Evolutionary conservation across 139 green algal genomes (phyloP).

Genomic region (Picochlorum sp.): DNA sequence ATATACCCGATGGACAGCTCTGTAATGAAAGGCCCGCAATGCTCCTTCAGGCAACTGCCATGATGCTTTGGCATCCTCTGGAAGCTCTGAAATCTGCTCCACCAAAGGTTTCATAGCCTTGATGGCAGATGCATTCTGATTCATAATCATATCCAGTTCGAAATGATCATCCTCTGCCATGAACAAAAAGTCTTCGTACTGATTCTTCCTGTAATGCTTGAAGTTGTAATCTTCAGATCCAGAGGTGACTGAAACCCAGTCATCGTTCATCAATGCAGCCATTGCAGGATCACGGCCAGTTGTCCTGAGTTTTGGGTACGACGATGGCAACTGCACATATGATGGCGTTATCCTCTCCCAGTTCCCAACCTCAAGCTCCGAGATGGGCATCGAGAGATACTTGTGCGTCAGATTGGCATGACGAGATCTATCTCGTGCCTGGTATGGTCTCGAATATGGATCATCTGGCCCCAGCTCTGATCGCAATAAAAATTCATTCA

Average conservation of each 20-base stretch:
- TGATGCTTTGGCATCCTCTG: conserved; percentile 47
- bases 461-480: conserved; percentile 50
- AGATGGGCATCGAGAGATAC: conserved; percentile 81
- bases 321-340: conserved; percentile 86
- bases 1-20: conserved; percentile 83
- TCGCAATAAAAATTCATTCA: conserved; percentile 70
- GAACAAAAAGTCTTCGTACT: conserved; percentile 91
- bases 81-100: conserved; percentile 44
- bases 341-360: conserved; percentile 70
- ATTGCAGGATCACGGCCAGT: conserved; percentile 39
- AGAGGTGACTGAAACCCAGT: conserved; percentile 90
- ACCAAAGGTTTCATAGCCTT: conserved; percentile 47
- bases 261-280: conserved; percentile 73
- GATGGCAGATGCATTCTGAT: conserved; percentile 67
- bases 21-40: conserved; percentile 61
- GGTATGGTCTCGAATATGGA: conserved; percentile 29
- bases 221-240: conserved; percentile 87
- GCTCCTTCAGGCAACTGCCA: conserved; percentile 29
- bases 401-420: conserved; percentile 46
- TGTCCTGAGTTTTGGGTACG: conserved; percentile 14
- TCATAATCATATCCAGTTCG: conserved; percentile 93
- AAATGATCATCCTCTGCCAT: conserved; percentile 94
- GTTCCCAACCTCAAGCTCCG: conserved; percentile 75
- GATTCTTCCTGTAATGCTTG: conserved; percentile 97
- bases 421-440: conserved; percentile 18